These are phyloP conservation scores for Butyriboletus loyo DNA, from an alignment of 768 basidiomycete genomes.

Conservation along the genomic window DNA sequence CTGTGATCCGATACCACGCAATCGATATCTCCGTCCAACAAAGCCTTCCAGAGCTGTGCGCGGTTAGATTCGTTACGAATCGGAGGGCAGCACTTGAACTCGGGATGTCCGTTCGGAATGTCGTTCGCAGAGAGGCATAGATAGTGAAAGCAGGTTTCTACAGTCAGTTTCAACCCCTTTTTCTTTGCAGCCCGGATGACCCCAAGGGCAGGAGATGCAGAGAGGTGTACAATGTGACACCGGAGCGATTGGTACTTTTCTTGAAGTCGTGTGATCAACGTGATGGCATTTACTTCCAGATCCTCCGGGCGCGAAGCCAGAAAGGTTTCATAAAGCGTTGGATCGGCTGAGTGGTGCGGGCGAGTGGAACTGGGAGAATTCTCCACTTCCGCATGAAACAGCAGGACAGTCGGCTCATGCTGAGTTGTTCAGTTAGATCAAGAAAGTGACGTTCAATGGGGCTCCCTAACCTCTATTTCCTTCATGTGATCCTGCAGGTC, in stretches of 20 bases:
- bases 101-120: constrained; percentile 72
- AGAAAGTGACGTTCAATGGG: background rate
- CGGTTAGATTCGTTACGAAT: constrained; percentile 75
- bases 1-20: constrained; percentile 96
- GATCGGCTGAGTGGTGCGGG: constrained; percentile 34
- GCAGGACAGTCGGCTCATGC: constrained; percentile 66
- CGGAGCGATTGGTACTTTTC: constrained; percentile 60
- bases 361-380: constrained; percentile 10
- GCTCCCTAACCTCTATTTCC: constrained; percentile 57
- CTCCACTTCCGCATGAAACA: constrained; percentile 94
- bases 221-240: constrained; percentile 95
- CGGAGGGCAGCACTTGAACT: constrained; percentile 97
- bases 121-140: constrained; percentile 70
- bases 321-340: constrained; percentile 73
- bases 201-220: constrained; percentile 79
- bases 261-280: constrained; percentile 68
- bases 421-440: constrained; percentile 30
- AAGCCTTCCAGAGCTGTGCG: constrained; percentile 75
- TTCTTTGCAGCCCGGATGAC: constrained; percentile 66
- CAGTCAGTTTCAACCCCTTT: constrained; percentile 69
- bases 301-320: constrained; percentile 77
- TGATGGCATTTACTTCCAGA: constrained; percentile 80
- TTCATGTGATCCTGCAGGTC: constrained; percentile 72
- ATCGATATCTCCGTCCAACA: constrained; percentile 82
- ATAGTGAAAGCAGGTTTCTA: constrained; percentile 99